Evolutionary conservation across 345 rosid genomes (phyloP).

Genomic region (Triadica sebifera): DNA sequence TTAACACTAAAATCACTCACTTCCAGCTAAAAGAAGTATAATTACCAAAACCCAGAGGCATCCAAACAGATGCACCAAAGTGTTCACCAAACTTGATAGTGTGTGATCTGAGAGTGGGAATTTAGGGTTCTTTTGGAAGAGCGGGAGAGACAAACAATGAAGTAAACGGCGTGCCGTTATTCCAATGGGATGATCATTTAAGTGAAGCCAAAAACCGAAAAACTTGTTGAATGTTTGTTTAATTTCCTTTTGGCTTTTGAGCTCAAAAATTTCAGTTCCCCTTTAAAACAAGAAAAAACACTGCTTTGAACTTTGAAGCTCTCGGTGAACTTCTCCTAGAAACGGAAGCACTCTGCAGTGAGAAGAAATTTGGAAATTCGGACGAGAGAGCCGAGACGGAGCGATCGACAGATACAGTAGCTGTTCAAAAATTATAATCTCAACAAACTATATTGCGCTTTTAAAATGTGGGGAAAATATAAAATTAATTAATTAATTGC

Average conservation of each 20-base stretch:
- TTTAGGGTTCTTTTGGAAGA: conserved; percentile 39
- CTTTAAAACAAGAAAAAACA: neutral
- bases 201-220: conserved; percentile 3
- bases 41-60: conserved; percentile 20
- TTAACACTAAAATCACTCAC: conserved; percentile 17
- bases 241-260: conserved; percentile 8
- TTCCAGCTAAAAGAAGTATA: conserved; percentile 21
- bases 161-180: conserved; percentile 22
- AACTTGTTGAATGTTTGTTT: neutral
- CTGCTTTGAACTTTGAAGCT: neutral
- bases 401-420: neutral
- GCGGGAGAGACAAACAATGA: conserved; percentile 1
- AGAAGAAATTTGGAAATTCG: neutral
- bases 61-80: conserved; percentile 20
- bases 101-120: conserved; percentile 38
- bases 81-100: conserved; percentile 14
- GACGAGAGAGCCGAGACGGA: conserved; percentile 9
- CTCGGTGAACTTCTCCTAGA: neutral
- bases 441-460: neutral
- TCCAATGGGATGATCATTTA: neutral
- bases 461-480: neutral
- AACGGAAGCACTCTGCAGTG: neutral
- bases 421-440: conserved; percentile 9
- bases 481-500: too few species aligned
- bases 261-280: conserved; percentile 6